Evolutionary conservation across 2,329 filamentous ascomycete species (phyloP).

Genomic region (Cordyceps cicadae): DNA sequence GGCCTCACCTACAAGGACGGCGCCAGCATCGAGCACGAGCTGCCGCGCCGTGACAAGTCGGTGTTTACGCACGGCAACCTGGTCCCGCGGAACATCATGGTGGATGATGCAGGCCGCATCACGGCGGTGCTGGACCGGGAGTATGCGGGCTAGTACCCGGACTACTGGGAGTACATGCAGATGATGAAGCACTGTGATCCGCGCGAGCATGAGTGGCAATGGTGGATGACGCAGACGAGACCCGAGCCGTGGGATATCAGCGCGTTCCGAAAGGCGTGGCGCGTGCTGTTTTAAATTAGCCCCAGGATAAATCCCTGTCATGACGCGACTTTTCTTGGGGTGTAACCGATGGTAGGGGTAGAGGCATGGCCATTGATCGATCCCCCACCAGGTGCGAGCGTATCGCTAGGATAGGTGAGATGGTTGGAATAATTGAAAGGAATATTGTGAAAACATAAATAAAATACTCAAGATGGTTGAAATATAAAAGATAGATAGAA

Average conservation of each 20-base stretch:
- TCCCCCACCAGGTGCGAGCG: no score
- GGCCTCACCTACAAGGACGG: constrained; percentile 13
- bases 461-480: no score
- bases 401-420: no score
- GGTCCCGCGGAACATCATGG: constrained; percentile 15
- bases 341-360: no score
- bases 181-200: constrained; percentile 14
- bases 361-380: no score
- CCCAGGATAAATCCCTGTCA: no score
- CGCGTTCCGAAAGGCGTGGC: constrained; percentile 5
- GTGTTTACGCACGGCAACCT: constrained; percentile 18
- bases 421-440: no score
- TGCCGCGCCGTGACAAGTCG: constrained; percentile 1
- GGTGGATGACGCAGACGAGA: constrained; percentile 12
- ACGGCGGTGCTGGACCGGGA: constrained; percentile 15
- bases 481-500: no score
- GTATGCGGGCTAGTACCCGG: constrained; percentile 13
- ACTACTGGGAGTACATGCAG: constrained; percentile 9
- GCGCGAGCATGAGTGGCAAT: constrained; percentile 12
- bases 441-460: no score
- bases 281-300: constrained; percentile 4
- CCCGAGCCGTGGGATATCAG: constrained; percentile 13
- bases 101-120: constrained; percentile 13
- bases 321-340: no score
- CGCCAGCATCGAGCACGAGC: constrained; percentile 4